Base-by-base conservation (phyloP, 75 land plant species). In the Isoetes taiwanensis region DNA sequence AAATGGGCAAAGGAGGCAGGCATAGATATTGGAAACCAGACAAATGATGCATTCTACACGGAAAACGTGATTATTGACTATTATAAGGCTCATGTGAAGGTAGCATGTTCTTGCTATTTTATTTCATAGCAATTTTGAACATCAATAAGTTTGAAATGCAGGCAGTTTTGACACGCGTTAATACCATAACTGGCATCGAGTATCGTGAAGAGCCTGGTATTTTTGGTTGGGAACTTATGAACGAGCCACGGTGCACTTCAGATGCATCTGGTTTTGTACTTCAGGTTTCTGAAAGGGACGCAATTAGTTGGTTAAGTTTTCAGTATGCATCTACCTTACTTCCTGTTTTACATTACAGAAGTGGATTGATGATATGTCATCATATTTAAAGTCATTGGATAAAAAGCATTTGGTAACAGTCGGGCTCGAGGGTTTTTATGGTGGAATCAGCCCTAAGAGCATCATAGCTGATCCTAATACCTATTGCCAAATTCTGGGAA, bases 201-300 rank as follows among this genome's bases (percentile, higher is more conserved):
- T 46, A 46, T n/a, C 5, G 21, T 5, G 50, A 46, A 6, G 50
- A 46, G 16, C 50, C 50, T 23, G 25, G 21, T 4, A 46, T 46
- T 16, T 46, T 46, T 46, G 50, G n/a, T 6, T 46, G 50, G 50
- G 50, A 46, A 23, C 50, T 46, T 46, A 46, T 46, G 50, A 46
- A 46, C 16, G 50, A 46, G 19, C 50, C 50, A 8, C 16, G 50
- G 50, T 46, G 50, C 50, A 19, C 23, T 16, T 16, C 50, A 6
- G 50, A 46, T 23, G 25, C 16, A 46, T 19, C 50, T 46, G 50
- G 50, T 6, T 16, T 19, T 16, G 21, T 46, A n/a, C 50, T 46
- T 46, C 50, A 46, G 50, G 50, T 46, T 19, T 8, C 50, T 8
- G n/a, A 5, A 5, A 6, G 4, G 16, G 4, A 4, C 50, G 4